These are phyloP conservation scores for Pichia paraexigua DNA, from an alignment of 805 yeast genomes.

Conservation along the genomic window DNA sequence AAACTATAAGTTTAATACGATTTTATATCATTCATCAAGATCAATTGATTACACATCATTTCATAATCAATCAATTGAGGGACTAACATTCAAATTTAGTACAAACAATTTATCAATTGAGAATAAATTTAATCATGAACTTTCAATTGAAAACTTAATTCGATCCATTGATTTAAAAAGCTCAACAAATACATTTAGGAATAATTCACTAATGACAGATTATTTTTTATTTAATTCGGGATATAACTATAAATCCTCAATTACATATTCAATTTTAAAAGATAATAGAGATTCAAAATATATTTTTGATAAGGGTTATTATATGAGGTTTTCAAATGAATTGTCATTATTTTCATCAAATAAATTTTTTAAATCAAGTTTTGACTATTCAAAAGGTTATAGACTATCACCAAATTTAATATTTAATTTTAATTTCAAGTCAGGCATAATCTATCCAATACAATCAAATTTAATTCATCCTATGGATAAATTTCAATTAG, in stretches of 20 bases:
- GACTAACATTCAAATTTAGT: conserved; percentile 34
- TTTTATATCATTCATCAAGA: conserved; percentile 36
- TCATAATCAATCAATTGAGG: conserved; percentile 37
- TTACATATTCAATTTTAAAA: conserved; percentile 32
- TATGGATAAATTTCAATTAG: conserved; percentile 46
- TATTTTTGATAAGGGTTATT: conserved; percentile 37
- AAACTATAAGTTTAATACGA: conserved; percentile 32
- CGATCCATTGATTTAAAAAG: conserved; percentile 30
- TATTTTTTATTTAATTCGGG: conserved; percentile 35
- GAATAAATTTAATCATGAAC: conserved; percentile 37
- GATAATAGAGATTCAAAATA: conserved; percentile 39
- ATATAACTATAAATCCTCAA: conserved; percentile 36
- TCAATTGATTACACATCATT: conserved; percentile 39
- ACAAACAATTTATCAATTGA: conserved; percentile 28
- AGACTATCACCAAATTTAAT: conserved; percentile 15
- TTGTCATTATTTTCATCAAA: conserved; percentile 20
- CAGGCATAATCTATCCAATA: conserved; percentile 22
- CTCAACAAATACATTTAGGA: conserved; percentile 16
- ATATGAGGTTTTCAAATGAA: conserved; percentile 25
- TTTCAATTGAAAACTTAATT: conserved; percentile 36
- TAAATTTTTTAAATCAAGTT: conserved; percentile 34
- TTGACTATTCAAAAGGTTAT: conserved; percentile 33
- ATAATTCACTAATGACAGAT: conserved; percentile 27
- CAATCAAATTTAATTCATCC: conserved; percentile 25
- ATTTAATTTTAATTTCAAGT: conserved; percentile 18